Conservation (phyloP, 2,329 filamentous ascomycete species). For the Trichoderma sp. region DNA sequence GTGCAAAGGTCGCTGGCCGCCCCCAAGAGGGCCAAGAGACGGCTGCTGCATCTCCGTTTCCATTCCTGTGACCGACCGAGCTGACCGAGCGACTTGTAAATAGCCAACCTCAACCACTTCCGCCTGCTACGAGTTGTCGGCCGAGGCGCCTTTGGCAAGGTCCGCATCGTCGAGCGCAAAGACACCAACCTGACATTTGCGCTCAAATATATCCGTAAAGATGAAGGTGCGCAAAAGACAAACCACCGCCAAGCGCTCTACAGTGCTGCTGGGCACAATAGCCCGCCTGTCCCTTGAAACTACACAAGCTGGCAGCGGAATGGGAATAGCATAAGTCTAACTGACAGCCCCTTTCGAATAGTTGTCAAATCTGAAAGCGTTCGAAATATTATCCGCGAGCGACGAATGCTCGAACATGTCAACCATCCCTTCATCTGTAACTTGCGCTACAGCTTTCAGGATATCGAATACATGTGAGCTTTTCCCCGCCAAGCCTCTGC, state of each 20-base stretch:
- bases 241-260: neutral
- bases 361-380: slow-evolving; percentile 98
- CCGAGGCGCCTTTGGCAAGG: slow-evolving; percentile 97
- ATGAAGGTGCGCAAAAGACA: slow-evolving; percentile 75
- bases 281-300: neutral
- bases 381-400: slow-evolving; percentile 95
- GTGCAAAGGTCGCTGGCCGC: neutral
- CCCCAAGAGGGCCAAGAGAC: neutral
- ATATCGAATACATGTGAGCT: slow-evolving; percentile 94
- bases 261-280: neutral
- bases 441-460: slow-evolving; percentile 97
- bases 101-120: slow-evolving; percentile 97
- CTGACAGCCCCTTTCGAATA: slow-evolving; percentile 45
- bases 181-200: slow-evolving; percentile 93
- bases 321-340: slow-evolving; percentile 32
- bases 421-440: slow-evolving; percentile 99
- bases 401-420: slow-evolving; percentile 96
- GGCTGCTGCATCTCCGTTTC: slow-evolving; percentile 2
- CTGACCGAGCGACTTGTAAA: slow-evolving; percentile 18
- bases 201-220: slow-evolving; percentile 97
- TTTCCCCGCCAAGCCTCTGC: neutral
- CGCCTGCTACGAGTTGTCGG: slow-evolving; percentile 92
- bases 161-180: slow-evolving; percentile 97
- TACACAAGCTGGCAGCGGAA: neutral
- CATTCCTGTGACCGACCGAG: neutral